Evolutionary conservation across 768 basidiomycete species (phyloP).

Genomic region (Tricholoma hemisulphureum): DNA sequence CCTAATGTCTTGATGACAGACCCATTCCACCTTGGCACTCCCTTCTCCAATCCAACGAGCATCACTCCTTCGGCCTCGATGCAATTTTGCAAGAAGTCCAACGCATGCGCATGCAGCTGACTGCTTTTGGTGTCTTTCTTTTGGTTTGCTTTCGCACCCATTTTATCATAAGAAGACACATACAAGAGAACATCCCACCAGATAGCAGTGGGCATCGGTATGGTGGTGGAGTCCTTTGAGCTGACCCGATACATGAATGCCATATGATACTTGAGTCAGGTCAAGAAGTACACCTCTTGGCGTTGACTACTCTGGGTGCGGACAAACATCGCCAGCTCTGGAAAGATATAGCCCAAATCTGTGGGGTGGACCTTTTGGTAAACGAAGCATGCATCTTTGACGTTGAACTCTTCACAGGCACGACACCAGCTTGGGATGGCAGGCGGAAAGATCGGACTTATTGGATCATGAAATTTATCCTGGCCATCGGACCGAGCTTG

Average conservation of each 20-base stretch:
- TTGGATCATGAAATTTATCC: neutral
- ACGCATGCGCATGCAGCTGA: neutral
- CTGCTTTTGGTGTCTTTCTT: neutral
- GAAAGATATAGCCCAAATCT: conserved; percentile 8
- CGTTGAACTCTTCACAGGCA: neutral
- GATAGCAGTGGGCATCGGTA: conserved; percentile 6
- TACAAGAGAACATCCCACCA: conserved; percentile 6
- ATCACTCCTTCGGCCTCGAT: neutral
- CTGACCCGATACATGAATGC: conserved; percentile 2
- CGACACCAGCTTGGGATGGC: neutral
- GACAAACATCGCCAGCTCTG: conserved; percentile 5
- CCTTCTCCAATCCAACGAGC: neutral
- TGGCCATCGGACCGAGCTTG: neutral
- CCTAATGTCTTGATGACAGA: neutral
- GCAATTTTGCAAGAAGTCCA: conserved; percentile 3
- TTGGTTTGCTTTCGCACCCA: neutral
- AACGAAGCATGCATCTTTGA: neutral
- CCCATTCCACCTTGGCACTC: neutral
- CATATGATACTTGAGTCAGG: conserved; percentile 4
- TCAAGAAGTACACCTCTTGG: neutral
- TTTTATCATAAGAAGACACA: neutral
- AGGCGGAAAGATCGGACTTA: neutral
- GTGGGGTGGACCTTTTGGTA: neutral
- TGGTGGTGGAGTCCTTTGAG: neutral
- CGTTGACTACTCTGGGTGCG: neutral